Evolutionary conservation across 1,284 basidiomycete species (phyloP), one percentile per base, ranked within the genome.

Genomic region (Waitea zeae): DNA sequence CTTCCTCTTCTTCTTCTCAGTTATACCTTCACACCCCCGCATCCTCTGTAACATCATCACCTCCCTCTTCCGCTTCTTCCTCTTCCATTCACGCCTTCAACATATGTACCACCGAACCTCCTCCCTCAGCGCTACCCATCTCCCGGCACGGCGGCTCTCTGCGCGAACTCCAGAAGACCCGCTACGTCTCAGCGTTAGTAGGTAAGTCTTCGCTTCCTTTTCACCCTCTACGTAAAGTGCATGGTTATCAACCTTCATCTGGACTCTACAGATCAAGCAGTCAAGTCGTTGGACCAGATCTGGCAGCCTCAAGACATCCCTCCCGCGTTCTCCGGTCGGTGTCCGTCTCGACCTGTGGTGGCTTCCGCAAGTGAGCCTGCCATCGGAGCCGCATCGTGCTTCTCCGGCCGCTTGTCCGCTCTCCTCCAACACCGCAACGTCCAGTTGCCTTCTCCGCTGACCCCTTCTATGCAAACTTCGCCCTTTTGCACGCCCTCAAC

Each of bases 281-380:
- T 82, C 39, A 75, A 73, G 47, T 72, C 67, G 4, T 51, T 82
- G 36, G 70, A 64, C 48, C 74, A 82, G 43, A 75, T 79, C 51
- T 82, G 79, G 79, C 70, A 60, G 32, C 68, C 70, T 2, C 68
- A 80, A 46, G 68, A 76, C 46, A 74, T 82, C 28, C 79, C 80
- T 1, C 35, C 46, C 17, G 61, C 67, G 17, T 82, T 79, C 49
- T 50, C 64, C 35, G 59, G 59, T 1, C 61, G 64, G 12, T 46
- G 51, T 9, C 50, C 49, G 20, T 49, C 56, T 17, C 42, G 46
- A 19, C 47, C 54, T 11, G 39, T 50, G 19, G 38, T 31, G 38
- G 42, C 44, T 35, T 34, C 40, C 22, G 39, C 44, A 15, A 37
- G 33, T 38, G 42, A 38, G 37, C 41, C 40, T 44, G 31, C 28